A percentile compares a stretch with the other conserved stretches of the same genome.
Evolutionary conservation across 1,284 basidiomycete genomes (phyloP).

Genomic region (Malassezia globosa): DNA sequence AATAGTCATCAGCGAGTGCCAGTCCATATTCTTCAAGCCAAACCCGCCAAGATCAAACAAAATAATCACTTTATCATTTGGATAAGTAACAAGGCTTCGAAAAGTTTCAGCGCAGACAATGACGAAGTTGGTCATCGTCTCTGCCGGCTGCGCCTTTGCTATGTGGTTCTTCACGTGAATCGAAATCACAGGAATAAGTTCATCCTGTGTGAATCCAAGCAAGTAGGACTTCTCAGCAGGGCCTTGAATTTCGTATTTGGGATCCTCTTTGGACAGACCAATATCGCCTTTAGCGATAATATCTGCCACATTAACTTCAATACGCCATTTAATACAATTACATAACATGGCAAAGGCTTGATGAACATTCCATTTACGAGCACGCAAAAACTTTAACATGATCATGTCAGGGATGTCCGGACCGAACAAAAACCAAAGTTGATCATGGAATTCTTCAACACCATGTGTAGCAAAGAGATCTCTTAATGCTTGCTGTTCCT

Average conservation of each 20-base stretch:
- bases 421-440: slow-evolving; percentile 47
- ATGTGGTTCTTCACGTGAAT: slow-evolving; percentile 40
- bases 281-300: slow-evolving; percentile 47
- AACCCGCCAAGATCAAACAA: slow-evolving; percentile 47
- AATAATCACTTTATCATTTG: slow-evolving; percentile 46
- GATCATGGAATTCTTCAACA: slow-evolving; percentile 38
- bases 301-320: slow-evolving; percentile 43
- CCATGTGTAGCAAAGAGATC: slow-evolving; percentile 47
- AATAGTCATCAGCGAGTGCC: slow-evolving; percentile 30
- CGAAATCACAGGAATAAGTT: slow-evolving; percentile 45
- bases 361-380: slow-evolving; percentile 47
- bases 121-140: slow-evolving; percentile 47
- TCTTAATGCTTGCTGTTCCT: slow-evolving; percentile 44
- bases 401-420: slow-evolving; percentile 40
- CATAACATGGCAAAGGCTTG: slow-evolving; percentile 48
- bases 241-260: slow-evolving; percentile 47
- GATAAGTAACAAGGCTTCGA: slow-evolving; percentile 42
- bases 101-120: slow-evolving; percentile 46
- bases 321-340: slow-evolving; percentile 41
- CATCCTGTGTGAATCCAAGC: slow-evolving; percentile 38
- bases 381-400: slow-evolving; percentile 47
- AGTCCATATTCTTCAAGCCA: slow-evolving; percentile 41
- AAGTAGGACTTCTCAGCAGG: slow-evolving; percentile 45
- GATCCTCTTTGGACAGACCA: slow-evolving; percentile 32
- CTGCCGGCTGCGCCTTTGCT: slow-evolving; percentile 39